phyloP scores from a whole-genome alignment of 352 stramenopile species.

The Phytopythium kandeliae region DNA sequence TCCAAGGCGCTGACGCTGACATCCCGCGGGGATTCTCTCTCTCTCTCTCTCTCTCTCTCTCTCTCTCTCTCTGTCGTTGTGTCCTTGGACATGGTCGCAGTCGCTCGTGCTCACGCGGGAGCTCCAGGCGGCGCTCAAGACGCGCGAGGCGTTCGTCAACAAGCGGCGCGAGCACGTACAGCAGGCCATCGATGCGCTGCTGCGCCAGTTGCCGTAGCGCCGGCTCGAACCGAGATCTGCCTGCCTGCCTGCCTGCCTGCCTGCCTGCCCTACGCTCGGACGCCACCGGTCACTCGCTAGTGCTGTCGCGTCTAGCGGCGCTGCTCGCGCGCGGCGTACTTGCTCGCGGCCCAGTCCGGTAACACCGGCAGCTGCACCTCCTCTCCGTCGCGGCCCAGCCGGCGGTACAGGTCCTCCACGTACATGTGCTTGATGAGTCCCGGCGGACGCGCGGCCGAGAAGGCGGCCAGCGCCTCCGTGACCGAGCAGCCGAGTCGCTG shows the following conservation, averaged over 20 bases:
- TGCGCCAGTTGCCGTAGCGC: slow-evolving; percentile 21
- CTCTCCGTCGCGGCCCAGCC: slow-evolving; percentile 29
- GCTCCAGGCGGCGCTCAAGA: slow-evolving; percentile 35
- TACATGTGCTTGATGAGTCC: slow-evolving; percentile 85
- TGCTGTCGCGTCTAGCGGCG: slow-evolving; percentile 5
- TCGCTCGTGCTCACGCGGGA: slow-evolving; percentile 48
- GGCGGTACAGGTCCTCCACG: slow-evolving; percentile 61
- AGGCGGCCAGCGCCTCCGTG: slow-evolving; percentile 58
- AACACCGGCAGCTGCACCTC: slow-evolving; percentile 45
- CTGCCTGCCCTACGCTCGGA: too few relatives aligned
- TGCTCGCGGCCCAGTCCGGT: slow-evolving; percentile 52
- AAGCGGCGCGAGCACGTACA: slow-evolving; percentile 39
- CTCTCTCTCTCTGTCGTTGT: too few relatives aligned
- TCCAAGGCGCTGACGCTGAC: background rate
- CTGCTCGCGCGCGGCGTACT: slow-evolving; percentile 41
- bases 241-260: too few relatives aligned
- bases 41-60: too few relatives aligned
- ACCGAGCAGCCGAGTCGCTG: slow-evolving; percentile 34
- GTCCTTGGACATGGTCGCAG: too few relatives aligned
- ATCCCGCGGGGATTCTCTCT: too few relatives aligned
- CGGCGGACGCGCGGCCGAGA: slow-evolving; percentile 48
- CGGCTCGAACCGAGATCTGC: too few relatives aligned
- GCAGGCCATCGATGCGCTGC: slow-evolving; percentile 15
- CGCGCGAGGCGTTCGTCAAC: slow-evolving; percentile 25
- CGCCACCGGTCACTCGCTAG: too few relatives aligned